phyloP scores from a whole-genome alignment of 1,139 yeast species.

The Magnusiomyces suaveolens region DNA sequence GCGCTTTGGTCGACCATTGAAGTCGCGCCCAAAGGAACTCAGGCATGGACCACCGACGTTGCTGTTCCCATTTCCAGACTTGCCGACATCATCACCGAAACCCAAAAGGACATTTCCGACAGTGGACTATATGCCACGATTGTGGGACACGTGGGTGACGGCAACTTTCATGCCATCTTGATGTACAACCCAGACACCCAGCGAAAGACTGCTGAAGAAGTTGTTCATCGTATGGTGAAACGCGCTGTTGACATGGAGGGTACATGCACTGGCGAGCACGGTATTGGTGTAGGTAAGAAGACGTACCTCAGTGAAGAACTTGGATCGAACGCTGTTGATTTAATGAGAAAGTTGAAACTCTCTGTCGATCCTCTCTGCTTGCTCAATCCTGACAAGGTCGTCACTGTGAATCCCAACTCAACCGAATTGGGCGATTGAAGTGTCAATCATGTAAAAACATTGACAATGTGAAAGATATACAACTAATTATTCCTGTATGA shows the following conservation, averaged over 20 bases:
- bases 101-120: conserved; percentile 45
- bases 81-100: conserved; percentile 69
- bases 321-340: conserved; percentile 54
- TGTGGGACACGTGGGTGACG: conserved; percentile 88
- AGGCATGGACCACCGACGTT: conserved; percentile 67
- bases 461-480: background rate
- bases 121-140: conserved; percentile 52
- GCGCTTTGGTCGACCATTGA: conserved; percentile 84
- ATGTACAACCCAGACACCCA: conserved; percentile 81
- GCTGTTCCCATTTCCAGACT: conserved; percentile 66
- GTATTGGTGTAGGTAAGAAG: conserved; percentile 76
- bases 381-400: conserved; percentile 70
- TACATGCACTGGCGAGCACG: conserved; percentile 88
- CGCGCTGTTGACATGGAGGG: conserved; percentile 65
- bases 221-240: conserved; percentile 60
- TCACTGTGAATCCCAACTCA: conserved; percentile 25
- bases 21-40: conserved; percentile 29
- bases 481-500: background rate
- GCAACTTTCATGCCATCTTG: conserved; percentile 77
- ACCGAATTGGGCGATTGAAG: background rate
- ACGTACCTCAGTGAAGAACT: conserved; percentile 54
- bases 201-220: conserved; percentile 37
- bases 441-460: background rate
- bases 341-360: conserved; percentile 67
- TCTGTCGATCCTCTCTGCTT: conserved; percentile 65